Conservation (phyloP, 345 rosid species). For the Citrus unshiu region DNA sequence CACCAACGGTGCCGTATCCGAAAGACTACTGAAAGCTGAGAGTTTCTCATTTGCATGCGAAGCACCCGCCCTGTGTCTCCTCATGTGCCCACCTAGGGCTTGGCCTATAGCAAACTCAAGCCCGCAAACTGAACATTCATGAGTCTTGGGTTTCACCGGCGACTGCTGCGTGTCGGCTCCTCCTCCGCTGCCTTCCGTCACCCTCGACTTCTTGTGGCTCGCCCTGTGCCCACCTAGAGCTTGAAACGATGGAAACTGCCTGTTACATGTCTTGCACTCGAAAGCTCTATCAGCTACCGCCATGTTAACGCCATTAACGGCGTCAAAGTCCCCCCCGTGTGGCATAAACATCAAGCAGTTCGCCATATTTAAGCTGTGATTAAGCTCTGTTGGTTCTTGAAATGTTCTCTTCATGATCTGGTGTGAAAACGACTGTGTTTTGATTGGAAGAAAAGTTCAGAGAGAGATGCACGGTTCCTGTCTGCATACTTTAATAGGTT, state of each 20-base stretch:
- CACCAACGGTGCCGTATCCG: constrained; percentile 15
- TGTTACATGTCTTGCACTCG: constrained; percentile 68
- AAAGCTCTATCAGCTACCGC: constrained; percentile 32
- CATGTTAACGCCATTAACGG: neutral
- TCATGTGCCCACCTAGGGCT: constrained; percentile 72
- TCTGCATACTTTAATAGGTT: constrained; percentile 22
- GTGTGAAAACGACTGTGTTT: neutral
- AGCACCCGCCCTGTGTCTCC: constrained; percentile 42
- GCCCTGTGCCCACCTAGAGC: constrained; percentile 73
- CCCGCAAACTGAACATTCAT: constrained; percentile 89
- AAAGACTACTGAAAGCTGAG: neutral
- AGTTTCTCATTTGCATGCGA: constrained; percentile 12
- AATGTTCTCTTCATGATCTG: constrained; percentile 46
- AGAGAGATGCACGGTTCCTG: neutral
- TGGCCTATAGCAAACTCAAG: constrained; percentile 76
- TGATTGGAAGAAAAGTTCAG: neutral
- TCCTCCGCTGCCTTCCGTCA: neutral
- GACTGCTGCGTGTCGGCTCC: neutral
- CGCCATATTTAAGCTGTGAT: constrained; percentile 38
- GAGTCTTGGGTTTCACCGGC: constrained; percentile 52
- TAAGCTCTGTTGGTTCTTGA: constrained; percentile 21
- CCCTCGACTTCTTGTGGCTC: constrained; percentile 63
- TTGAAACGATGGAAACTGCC: constrained; percentile 58
- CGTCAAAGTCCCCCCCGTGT: constrained; percentile 20
- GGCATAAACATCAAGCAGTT: constrained; percentile 55